phyloP scores from a whole-genome alignment of 805 yeast species.

The Osmozyma mogii region DNA sequence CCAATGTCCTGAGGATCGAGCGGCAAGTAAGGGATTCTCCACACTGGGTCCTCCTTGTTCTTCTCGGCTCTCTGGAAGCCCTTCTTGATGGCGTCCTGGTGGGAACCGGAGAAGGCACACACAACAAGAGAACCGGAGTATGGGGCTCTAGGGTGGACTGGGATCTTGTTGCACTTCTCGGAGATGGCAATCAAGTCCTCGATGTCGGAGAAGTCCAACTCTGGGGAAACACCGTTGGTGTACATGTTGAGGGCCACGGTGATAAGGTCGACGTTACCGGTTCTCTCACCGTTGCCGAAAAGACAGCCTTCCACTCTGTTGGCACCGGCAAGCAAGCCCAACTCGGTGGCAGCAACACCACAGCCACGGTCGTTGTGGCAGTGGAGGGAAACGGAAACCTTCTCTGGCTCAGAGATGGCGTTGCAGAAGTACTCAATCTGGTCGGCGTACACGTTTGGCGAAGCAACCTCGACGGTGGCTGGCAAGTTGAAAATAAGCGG shows the following conservation, averaged over 20 bases:
- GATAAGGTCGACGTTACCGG: slow-evolving; percentile 74
- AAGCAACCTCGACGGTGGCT: slow-evolving; percentile 72
- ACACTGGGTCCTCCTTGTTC: slow-evolving; percentile 35
- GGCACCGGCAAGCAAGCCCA: slow-evolving; percentile 75
- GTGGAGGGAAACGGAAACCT: slow-evolving; percentile 61
- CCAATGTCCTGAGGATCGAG: slow-evolving; percentile 79
- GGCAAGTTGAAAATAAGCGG: slow-evolving; percentile 76
- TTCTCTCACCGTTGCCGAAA: slow-evolving; percentile 79
- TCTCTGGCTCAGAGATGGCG: slow-evolving; percentile 64
- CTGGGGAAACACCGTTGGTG: slow-evolving; percentile 69
- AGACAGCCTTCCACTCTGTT: slow-evolving; percentile 81
- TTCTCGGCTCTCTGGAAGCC: slow-evolving; percentile 50
- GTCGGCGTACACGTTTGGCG: slow-evolving; percentile 73
- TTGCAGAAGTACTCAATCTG: slow-evolving; percentile 69
- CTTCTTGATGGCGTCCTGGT: slow-evolving; percentile 65
- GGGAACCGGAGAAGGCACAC: slow-evolving; percentile 70
- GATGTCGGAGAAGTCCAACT: slow-evolving; percentile 63
- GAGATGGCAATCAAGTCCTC: slow-evolving; percentile 59
- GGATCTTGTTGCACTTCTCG: slow-evolving; percentile 73
- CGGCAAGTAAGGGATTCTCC: slow-evolving; percentile 74
- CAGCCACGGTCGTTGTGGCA: slow-evolving; percentile 79
- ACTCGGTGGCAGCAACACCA: slow-evolving; percentile 77
- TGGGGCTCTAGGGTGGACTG: slow-evolving; percentile 69
- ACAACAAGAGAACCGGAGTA: slow-evolving; percentile 75
- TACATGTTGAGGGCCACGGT: slow-evolving; percentile 72